Percentiles rank a stretch among this genome's conserved stretches.
phyloP scores from a whole-genome alignment of 352 stramenopile species.

The Pythium phragmiticola region DNA sequence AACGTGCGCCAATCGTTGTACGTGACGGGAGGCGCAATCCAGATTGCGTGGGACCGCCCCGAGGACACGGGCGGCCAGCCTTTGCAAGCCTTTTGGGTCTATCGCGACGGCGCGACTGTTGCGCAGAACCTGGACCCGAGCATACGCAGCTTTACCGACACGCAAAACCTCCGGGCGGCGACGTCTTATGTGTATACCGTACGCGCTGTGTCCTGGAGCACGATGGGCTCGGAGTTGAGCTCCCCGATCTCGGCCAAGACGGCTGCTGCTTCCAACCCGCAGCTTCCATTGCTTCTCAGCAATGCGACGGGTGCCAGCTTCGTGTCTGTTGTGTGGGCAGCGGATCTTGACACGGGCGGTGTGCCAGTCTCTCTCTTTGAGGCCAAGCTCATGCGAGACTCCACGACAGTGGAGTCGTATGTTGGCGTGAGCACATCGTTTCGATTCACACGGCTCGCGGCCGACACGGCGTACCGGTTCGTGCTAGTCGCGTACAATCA shows the following conservation, averaged over 20 bases:
- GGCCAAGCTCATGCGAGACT: constrained; percentile 29
- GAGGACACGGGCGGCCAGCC: constrained; percentile 55
- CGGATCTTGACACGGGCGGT: constrained; percentile 47
- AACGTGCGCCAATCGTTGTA: constrained; percentile 42
- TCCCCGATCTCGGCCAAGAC: constrained; percentile 34
- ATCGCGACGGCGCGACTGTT: constrained; percentile 41
- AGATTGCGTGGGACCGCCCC: constrained; percentile 52
- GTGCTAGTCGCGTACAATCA: constrained; percentile 36
- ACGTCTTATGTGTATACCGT: constrained; percentile 55
- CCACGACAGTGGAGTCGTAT: constrained; percentile 22
- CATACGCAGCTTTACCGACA: constrained; percentile 38
- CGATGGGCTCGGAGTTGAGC: constrained; percentile 43
- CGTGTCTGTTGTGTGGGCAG: constrained; percentile 37
- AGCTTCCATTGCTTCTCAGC: constrained; percentile 20
- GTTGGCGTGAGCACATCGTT: constrained; percentile 21
- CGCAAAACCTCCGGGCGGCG: constrained; percentile 27
- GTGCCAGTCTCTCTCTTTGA: constrained; percentile 38
- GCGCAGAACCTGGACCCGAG: constrained; percentile 25
- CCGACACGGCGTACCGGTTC: constrained; percentile 34
- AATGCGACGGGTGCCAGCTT: constrained; percentile 33
- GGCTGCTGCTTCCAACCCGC: constrained; percentile 34
- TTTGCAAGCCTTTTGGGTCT: constrained; percentile 47
- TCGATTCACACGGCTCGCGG: constrained; percentile 41
- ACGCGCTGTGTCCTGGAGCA: constrained; percentile 37
- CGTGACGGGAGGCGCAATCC: constrained; percentile 51